Percentiles rank a stretch among this genome's conserved stretches.
phyloP scores from a whole-genome alignment of 2,329 filamentous ascomycete species.

The Triangularia verruculosa region DNA sequence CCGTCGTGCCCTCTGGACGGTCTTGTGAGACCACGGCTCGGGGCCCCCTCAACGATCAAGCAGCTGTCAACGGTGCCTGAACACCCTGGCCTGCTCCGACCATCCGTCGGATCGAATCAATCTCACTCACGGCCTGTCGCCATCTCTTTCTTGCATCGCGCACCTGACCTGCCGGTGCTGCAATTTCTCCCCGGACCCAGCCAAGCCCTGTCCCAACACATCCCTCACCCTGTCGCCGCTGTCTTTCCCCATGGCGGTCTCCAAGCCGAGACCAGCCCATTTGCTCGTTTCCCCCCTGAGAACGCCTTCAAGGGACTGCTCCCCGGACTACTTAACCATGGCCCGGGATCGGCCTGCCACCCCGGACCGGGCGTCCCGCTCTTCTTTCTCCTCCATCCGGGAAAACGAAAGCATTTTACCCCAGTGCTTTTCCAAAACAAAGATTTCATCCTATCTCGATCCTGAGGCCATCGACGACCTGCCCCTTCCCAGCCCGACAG shows the following conservation, averaged over 20 bases:
- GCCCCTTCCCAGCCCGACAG: constrained; percentile 38
- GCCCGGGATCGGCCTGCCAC: constrained; percentile 25
- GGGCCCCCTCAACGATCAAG: constrained; percentile 11
- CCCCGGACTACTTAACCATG: constrained; percentile 31
- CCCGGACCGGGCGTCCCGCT: constrained; percentile 42
- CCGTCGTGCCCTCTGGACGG: constrained; percentile 19
- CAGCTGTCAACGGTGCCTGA: constrained; percentile 13
- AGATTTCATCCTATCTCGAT: constrained; percentile 56
- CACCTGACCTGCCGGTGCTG: constrained; percentile 25
- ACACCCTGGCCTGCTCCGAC: constrained; percentile 9
- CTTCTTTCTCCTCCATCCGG: constrained; percentile 61
- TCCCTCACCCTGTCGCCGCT: constrained; percentile 6
- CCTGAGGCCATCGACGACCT: constrained; percentile 51
- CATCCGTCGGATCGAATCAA: constrained; percentile 6
- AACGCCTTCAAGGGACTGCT: constrained; percentile 16
- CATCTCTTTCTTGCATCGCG: constrained; percentile 23
- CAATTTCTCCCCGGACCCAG: constrained; percentile 16
- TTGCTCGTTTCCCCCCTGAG: constrained; percentile 18
- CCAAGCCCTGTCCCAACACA: constrained; percentile 16
- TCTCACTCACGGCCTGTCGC: constrained; percentile 19
- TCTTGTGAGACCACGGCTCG: constrained; percentile 24
- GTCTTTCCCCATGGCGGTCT: constrained; percentile 25
- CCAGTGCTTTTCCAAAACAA: constrained; percentile 62
- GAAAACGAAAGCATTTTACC: constrained; percentile 57
- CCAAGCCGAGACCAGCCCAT: constrained; percentile 26